Evolutionary conservation across 108 stramenopile species (phyloP).

Genomic region (Pelagomonas calceolata): DNA sequence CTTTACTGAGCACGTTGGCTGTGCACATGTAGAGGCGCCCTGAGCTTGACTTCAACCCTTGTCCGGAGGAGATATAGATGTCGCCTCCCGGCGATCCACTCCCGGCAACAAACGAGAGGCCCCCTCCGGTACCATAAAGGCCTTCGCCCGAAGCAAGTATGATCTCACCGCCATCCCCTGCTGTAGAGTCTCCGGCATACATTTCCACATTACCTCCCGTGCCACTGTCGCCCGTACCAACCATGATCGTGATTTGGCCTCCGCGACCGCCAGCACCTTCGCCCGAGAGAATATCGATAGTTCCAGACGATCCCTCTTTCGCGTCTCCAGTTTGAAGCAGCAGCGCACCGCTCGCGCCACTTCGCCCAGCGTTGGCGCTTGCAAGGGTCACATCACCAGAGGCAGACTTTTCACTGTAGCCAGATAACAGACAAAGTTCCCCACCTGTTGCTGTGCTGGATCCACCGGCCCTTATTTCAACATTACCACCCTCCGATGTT

Average conservation of each 20-base stretch:
- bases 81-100: background rate
- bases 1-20: constrained; percentile 21
- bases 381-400: background rate
- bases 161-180: constrained; percentile 1
- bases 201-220: constrained; percentile 24
- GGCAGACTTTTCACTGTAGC: background rate
- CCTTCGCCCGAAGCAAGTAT: constrained; percentile 1
- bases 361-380: background rate
- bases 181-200: constrained; percentile 21
- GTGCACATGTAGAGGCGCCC: constrained; percentile 20
- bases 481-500: background rate
- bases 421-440: background rate
- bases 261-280: constrained; percentile 21
- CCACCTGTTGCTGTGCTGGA: background rate
- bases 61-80: background rate
- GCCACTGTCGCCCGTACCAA: constrained; percentile 19
- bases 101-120: background rate
- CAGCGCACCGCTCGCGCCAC: background rate
- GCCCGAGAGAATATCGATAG: constrained; percentile 17
- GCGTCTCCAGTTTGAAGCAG: constrained; percentile 9
- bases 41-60: constrained; percentile 7
- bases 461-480: background rate
- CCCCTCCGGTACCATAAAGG: background rate
- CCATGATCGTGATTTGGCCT: constrained; percentile 24
- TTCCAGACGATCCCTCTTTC: constrained; percentile 16